phyloP scores from a whole-genome alignment of 139 green algal genomes.

The Diplosphaera chodatii region DNA sequence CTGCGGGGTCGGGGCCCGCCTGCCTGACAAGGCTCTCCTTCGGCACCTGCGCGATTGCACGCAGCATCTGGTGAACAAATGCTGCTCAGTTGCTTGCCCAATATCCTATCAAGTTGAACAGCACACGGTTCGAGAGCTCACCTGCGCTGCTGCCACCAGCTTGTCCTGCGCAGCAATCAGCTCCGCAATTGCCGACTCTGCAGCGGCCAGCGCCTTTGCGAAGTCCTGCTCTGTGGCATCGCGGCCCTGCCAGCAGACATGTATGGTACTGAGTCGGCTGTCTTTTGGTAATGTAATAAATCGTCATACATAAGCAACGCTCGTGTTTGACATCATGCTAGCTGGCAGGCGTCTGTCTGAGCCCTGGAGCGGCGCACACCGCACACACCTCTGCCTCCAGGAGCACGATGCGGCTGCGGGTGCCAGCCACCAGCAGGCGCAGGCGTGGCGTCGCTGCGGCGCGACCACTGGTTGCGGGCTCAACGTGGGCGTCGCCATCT shows the following conservation, averaged over 20 bases:
- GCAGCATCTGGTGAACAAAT: too few species aligned
- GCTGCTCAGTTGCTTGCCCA: too few species aligned
- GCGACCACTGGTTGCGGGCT: neutral
- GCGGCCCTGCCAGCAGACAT: slow-evolving; percentile 2
- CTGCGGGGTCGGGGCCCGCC: too few species aligned
- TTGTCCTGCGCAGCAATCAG: slow-evolving; percentile 26
- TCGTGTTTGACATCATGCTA: too few species aligned
- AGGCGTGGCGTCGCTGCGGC: slow-evolving; percentile 14
- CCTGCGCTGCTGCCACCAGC: slow-evolving; percentile 6
- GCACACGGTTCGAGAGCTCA: too few species aligned
- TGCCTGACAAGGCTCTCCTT: neutral
- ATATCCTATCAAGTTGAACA: too few species aligned
- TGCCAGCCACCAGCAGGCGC: slow-evolving; percentile 53
- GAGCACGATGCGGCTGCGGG: slow-evolving; percentile 35
- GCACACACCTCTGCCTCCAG: slow-evolving; percentile 53
- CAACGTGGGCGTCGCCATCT: slow-evolving; percentile 10
- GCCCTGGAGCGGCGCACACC: too few species aligned
- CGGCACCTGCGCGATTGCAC: too few species aligned
- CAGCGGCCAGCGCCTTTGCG: slow-evolving; percentile 21
- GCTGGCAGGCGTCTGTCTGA: too few species aligned
- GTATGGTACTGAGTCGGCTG: too few species aligned
- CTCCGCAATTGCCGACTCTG: slow-evolving; percentile 3
- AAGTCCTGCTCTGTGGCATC: slow-evolving; percentile 25
- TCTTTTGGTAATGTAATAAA: too few species aligned
- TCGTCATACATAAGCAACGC: too few species aligned